A percentile compares a stretch with the other conserved stretches of the same genome.
Evolutionary conservation across 2,329 filamentous ascomycete genomes (phyloP).

Genomic region (Basipetospora chlamydospora): DNA sequence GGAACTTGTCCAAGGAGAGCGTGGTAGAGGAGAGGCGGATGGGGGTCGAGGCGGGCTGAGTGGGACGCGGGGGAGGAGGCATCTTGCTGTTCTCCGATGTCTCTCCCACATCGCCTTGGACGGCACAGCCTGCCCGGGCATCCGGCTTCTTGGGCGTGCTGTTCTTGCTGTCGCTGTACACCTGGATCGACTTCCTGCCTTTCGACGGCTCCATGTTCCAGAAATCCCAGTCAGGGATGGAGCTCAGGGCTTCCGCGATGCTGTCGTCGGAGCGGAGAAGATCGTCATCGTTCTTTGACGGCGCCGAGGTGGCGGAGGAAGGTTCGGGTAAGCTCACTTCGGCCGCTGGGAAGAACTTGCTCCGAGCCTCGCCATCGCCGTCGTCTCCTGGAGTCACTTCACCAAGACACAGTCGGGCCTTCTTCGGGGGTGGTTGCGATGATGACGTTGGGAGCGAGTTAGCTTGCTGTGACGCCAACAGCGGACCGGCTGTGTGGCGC

Average conservation of each 20-base stretch:
- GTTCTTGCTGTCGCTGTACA: too few species aligned
- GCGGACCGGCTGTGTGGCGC: constrained; percentile 6
- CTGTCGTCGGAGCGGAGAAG: constrained; percentile 42
- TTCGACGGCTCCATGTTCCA: constrained; percentile 17
- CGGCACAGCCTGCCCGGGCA: not conserved
- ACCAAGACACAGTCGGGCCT: constrained; percentile 39
- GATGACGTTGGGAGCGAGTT: constrained; percentile 11
- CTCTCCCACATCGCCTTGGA: not conserved
- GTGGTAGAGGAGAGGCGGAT: not conserved
- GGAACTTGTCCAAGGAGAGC: constrained; percentile 4
- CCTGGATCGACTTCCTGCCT: too few species aligned
- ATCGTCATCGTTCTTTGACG: constrained; percentile 14
- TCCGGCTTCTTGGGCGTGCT: too few species aligned
- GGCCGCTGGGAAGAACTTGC: constrained; percentile 36
- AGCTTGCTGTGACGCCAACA: constrained; percentile 7
- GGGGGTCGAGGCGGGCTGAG: not conserved
- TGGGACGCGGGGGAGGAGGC: not conserved
- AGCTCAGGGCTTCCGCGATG: constrained; percentile 36
- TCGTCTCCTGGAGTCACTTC: constrained; percentile 11
- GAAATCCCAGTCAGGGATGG: constrained; percentile 35
- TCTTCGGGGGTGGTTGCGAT: constrained; percentile 33
- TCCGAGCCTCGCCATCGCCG: constrained; percentile 24
- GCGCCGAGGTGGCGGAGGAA: not conserved
- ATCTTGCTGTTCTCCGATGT: constrained; percentile 1
- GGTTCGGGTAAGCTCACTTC: constrained; percentile 10